Percentiles rank a stretch among this genome's conserved stretches.
Conservation (phyloP, 768 basidiomycete genomes). For the Gymnopilus dilepis region DNA sequence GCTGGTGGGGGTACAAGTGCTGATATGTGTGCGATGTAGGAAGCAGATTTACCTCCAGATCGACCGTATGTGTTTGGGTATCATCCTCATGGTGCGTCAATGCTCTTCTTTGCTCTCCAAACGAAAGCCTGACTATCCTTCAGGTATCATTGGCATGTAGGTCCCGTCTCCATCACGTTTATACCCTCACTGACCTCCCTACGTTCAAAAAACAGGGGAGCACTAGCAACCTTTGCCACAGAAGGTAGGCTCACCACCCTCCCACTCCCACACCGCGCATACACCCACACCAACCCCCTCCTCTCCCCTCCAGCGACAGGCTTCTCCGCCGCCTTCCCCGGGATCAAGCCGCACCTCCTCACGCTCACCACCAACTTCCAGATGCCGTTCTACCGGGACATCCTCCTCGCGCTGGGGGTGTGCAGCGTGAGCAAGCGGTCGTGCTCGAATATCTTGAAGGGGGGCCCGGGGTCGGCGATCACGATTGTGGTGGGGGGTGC, state of each 20-base stretch:
- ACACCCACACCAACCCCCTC: background rate
- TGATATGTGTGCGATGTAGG: constrained; percentile 48
- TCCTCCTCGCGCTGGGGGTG: constrained; percentile 85
- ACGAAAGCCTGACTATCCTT: background rate
- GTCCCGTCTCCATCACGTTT: constrained; percentile 29
- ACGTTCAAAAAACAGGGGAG: constrained; percentile 82
- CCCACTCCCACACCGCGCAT: background rate
- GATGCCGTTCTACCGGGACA: constrained; percentile 92
- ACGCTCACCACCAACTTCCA: constrained; percentile 90
- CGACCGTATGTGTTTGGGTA: constrained; percentile 97
- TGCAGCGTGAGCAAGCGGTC: constrained; percentile 91
- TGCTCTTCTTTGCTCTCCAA: background rate
- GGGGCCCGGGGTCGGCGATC: constrained; percentile 72
- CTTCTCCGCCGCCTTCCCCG: constrained; percentile 89
- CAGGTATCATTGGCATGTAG: constrained; percentile 98
- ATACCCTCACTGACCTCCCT: too few relatives aligned
- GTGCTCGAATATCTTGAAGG: constrained; percentile 85
- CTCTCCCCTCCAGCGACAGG: constrained; percentile 67
- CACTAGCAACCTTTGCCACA: constrained; percentile 94
- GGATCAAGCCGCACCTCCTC: constrained; percentile 90
- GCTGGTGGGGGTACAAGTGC: background rate
- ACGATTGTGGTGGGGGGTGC: constrained; percentile 98
- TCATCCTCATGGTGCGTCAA: constrained; percentile 86
- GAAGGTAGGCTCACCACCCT: constrained; percentile 63
- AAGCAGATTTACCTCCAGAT: constrained; percentile 89